phyloP scores from a whole-genome alignment of 2,329 filamentous ascomycete species.

The Colletotrichum costaricense region DNA sequence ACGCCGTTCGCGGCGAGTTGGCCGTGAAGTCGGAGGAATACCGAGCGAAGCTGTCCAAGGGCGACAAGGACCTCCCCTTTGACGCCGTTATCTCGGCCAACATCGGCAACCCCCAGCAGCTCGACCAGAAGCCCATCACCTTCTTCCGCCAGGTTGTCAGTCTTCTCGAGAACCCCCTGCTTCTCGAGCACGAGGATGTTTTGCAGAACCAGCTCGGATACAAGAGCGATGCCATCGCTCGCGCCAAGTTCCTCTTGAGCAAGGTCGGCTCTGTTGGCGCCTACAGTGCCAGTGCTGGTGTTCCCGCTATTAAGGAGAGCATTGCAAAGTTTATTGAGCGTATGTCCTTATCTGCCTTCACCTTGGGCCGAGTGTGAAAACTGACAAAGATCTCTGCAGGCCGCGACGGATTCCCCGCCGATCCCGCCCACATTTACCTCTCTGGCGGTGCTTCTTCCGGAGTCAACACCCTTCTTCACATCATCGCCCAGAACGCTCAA shows the following conservation, averaged over 20 bases:
- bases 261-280: slow-evolving; percentile 92
- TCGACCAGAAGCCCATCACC: slow-evolving; percentile 98
- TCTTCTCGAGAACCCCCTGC: slow-evolving; percentile 87
- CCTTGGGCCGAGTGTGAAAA: slow-evolving; percentile 3
- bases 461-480: slow-evolving; percentile 91
- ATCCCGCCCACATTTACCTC: slow-evolving; percentile 86
- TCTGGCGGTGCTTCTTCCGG: slow-evolving; percentile 92
- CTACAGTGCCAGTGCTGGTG: slow-evolving; percentile 95
- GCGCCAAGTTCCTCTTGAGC: slow-evolving; percentile 83
- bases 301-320: slow-evolving; percentile 86
- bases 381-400: slow-evolving; percentile 54
- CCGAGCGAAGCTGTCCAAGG: slow-evolving; percentile 76
- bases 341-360: slow-evolving; percentile 53
- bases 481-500: slow-evolving; percentile 82
- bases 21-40: slow-evolving; percentile 94
- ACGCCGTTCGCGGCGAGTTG: slow-evolving; percentile 96
- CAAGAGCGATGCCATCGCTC: slow-evolving; percentile 87
- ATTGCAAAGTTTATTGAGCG: slow-evolving; percentile 93
- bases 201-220: slow-evolving; percentile 83
- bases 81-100: slow-evolving; percentile 94
- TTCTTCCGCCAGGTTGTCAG: slow-evolving; percentile 98
- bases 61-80: slow-evolving; percentile 78
- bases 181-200: slow-evolving; percentile 87
- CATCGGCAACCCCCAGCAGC: slow-evolving; percentile 98
- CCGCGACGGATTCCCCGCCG: slow-evolving; percentile 88